These are phyloP conservation scores for Fusarium hainanense DNA, from an alignment of 2,329 filamentous ascomycete genomes.

Conservation along the genomic window DNA sequence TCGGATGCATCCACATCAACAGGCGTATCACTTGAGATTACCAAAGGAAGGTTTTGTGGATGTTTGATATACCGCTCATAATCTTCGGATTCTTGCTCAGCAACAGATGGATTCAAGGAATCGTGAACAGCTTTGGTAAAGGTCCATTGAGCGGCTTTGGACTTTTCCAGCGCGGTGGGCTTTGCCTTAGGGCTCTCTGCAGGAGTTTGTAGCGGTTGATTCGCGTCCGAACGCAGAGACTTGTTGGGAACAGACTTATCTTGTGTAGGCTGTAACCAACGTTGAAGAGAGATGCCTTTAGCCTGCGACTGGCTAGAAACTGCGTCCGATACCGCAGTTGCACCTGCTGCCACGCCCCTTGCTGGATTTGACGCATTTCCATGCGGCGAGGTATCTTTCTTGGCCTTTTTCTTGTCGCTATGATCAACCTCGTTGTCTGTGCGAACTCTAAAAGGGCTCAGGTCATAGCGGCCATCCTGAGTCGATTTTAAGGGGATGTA, in stretches of 20 bases:
- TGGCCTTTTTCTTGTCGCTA: conserved; percentile 69
- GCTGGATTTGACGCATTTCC: conserved; percentile 66
- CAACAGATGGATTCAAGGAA: conserved; percentile 87
- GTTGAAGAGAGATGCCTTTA: conserved; percentile 66
- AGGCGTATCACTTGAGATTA: conserved; percentile 75
- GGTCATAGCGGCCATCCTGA: conserved; percentile 79
- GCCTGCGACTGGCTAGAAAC: conserved; percentile 53
- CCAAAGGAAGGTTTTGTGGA: conserved; percentile 87
- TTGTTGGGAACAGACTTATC: conserved; percentile 47
- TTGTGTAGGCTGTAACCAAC: conserved; percentile 68
- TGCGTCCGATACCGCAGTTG: conserved; percentile 56
- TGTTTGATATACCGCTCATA: conserved; percentile 91
- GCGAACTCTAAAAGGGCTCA: conserved; percentile 88
- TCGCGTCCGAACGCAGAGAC: conserved; percentile 27
- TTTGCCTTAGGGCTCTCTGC: conserved; percentile 58
- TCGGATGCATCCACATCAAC: conserved; percentile 70
- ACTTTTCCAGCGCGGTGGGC: conserved; percentile 75
- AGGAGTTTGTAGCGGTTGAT: conserved; percentile 29
- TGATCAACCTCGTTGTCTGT: conserved; percentile 69
- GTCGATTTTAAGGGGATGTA: conserved; percentile 82
- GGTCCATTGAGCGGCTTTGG: conserved; percentile 86
- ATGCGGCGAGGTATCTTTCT: conserved; percentile 75
- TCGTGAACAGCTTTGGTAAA: conserved; percentile 87
- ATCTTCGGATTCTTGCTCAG: conserved; percentile 79
- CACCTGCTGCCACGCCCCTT: conserved; percentile 17